A percentile compares a stretch with the other conserved stretches of the same genome.
phyloP scores from a whole-genome alignment of 2,329 filamentous ascomycete species.

The Dothistroma pini region DNA sequence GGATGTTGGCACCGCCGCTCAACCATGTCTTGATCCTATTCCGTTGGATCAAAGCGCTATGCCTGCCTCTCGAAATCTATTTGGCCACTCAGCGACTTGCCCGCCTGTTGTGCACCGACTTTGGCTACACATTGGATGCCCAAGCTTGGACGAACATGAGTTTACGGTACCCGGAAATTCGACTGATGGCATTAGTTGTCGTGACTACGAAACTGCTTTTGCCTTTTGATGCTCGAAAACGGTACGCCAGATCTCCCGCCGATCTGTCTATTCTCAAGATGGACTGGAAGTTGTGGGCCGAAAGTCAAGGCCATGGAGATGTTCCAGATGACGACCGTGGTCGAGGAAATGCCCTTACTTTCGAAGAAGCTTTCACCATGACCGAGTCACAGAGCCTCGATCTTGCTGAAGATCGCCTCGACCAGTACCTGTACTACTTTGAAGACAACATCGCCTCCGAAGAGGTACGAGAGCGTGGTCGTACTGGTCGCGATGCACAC shows the following conservation, averaged over 20 bases:
- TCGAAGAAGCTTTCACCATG: constrained; percentile 49
- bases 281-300: constrained; percentile 72
- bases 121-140: constrained; percentile 47
- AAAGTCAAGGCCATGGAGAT: constrained; percentile 18
- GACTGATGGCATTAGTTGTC: constrained; percentile 67
- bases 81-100: constrained; percentile 57
- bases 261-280: constrained; percentile 61
- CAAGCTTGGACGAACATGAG: constrained; percentile 39
- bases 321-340: background rate
- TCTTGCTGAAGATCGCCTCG: constrained; percentile 61
- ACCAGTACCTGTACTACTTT: constrained; percentile 78
- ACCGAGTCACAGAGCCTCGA: constrained; percentile 59
- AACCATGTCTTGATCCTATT: constrained; percentile 67
- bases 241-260: constrained; percentile 48
- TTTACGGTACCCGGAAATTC: constrained; percentile 68
- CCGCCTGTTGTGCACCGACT: constrained; percentile 50
- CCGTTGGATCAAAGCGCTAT: constrained; percentile 66
- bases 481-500: constrained; percentile 35
- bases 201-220: constrained; percentile 76
- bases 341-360: constrained; percentile 30
- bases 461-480: constrained; percentile 35
- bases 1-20: constrained; percentile 66
- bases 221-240: constrained; percentile 61
- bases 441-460: constrained; percentile 60
- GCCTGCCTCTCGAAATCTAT: constrained; percentile 69